phyloP scores from a whole-genome alignment of 371 early-diverging fungal genomes.

The Blakeslea trispora region DNA sequence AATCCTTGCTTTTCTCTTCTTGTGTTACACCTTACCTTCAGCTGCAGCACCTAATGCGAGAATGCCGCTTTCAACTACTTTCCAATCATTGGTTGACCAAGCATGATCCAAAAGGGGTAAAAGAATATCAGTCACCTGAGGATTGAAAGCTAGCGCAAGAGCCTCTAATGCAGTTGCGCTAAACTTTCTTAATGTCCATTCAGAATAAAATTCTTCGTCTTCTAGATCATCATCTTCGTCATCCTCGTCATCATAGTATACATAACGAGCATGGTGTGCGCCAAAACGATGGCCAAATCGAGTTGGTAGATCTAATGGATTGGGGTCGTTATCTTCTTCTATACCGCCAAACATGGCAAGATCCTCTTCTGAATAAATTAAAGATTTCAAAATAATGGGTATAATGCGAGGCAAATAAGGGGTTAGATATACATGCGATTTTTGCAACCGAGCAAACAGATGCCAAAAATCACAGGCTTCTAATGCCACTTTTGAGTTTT shows the following conservation, averaged over 20 bases:
- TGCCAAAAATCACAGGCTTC: slow-evolving; percentile 98
- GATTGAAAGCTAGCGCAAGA: slow-evolving; percentile 76
- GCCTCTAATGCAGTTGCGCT: slow-evolving; percentile 93
- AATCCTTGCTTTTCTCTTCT: too few species aligned
- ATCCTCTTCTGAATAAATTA: slow-evolving; percentile 93
- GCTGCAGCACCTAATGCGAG: slow-evolving; percentile 95
- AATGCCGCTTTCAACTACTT: slow-evolving; percentile 87
- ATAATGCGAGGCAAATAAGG: slow-evolving; percentile 78
- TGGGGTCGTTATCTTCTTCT: slow-evolving; percentile 71
- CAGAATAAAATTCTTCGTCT: slow-evolving; percentile 84
- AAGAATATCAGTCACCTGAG: slow-evolving; percentile 71
- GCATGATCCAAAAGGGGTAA: slow-evolving; percentile 81
- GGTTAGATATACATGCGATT: slow-evolving; percentile 67
- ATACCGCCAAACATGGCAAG: slow-evolving; percentile 68
- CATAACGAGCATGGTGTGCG: neutral
- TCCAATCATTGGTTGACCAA: slow-evolving; percentile 84
- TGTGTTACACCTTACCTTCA: slow-evolving; percentile 60
- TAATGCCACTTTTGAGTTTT: slow-evolving; percentile 81
- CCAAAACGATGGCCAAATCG: slow-evolving; percentile 58
- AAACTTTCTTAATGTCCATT: slow-evolving; percentile 97
- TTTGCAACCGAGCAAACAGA: slow-evolving; percentile 82
- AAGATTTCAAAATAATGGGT: slow-evolving; percentile 82
- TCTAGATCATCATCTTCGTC: slow-evolving; percentile 88
- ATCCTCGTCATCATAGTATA: slow-evolving; percentile 72
- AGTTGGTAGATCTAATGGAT: slow-evolving; percentile 83